Evolutionary conservation across 1,284 basidiomycete genomes (phyloP).

Genomic region (Rhodotorula sp.): DNA sequence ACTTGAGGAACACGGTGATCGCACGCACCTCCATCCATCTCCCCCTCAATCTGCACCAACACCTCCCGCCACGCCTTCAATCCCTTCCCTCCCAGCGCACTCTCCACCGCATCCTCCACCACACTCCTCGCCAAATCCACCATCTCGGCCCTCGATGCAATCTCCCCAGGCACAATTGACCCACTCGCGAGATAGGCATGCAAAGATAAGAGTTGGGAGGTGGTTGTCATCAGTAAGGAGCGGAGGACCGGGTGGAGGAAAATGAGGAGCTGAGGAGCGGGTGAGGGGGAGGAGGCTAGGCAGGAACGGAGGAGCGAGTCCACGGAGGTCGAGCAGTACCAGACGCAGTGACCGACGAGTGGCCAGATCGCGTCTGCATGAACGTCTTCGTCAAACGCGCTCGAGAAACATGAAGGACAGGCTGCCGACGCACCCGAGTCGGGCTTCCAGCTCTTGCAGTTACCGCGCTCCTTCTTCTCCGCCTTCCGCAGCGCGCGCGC

Average conservation of each 20-base stretch:
- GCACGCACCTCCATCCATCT: not conserved
- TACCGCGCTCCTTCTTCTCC: not conserved
- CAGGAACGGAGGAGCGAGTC: not conserved
- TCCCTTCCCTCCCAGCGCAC: not conserved
- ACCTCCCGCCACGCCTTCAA: not conserved
- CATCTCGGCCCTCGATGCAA: not conserved
- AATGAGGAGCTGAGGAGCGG: not conserved
- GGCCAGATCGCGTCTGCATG: constrained; percentile 21
- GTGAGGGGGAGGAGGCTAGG: not conserved
- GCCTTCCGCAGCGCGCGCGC: constrained; percentile 8
- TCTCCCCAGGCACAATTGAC: not conserved
- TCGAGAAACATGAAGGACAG: too few relatives aligned
- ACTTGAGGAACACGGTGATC: not conserved
- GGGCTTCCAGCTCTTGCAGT: not conserved
- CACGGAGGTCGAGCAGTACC: constrained; percentile 10
- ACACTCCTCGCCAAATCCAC: constrained; percentile 15
- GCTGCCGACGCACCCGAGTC: not conserved
- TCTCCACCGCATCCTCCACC: constrained; percentile 15
- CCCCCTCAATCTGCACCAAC: not conserved
- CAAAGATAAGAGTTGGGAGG: constrained; percentile 4
- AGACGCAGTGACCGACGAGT: constrained; percentile 11
- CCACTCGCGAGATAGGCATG: constrained; percentile 6
- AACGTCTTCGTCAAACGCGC: not conserved
- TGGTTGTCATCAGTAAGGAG: not conserved
- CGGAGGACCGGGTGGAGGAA: constrained; percentile 18